These are phyloP conservation scores for Salix koriyanagi DNA, from an alignment of 345 rosid genomes.

Conservation along the genomic window DNA sequence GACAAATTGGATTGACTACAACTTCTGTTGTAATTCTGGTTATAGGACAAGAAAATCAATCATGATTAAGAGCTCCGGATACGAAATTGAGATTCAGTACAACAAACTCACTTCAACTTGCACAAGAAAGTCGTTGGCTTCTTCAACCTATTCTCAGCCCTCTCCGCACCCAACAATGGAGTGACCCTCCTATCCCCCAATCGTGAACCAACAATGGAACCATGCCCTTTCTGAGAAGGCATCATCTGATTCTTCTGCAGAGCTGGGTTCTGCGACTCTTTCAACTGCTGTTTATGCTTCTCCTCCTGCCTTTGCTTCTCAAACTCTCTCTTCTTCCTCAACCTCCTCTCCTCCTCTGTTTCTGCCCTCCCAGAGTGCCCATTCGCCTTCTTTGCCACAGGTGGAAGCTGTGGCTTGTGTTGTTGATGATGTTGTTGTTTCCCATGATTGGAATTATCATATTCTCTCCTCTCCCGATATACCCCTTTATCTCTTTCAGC, in stretches of 20 bases:
- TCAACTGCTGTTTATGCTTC: constrained; percentile 56
- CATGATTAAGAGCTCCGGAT: neutral
- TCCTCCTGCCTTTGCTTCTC: constrained; percentile 84
- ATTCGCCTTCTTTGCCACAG: constrained; percentile 40
- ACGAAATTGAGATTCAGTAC: neutral
- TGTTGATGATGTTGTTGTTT: constrained; percentile 35
- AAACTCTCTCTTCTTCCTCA: constrained; percentile 82
- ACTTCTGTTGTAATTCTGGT: neutral
- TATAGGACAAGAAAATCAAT: neutral
- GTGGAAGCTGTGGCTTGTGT: constrained; percentile 42
- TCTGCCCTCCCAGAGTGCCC: constrained; percentile 52
- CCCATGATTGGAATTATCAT: constrained; percentile 36
- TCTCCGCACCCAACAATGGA: constrained; percentile 64
- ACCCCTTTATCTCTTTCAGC: constrained; percentile 38
- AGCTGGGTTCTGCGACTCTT: constrained; percentile 52
- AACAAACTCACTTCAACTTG: constrained; percentile 84
- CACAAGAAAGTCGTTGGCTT: constrained; percentile 98
- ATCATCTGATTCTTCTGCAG: constrained; percentile 52
- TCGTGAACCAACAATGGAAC: constrained; percentile 64
- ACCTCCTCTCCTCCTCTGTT: constrained; percentile 89
- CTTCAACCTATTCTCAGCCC: constrained; percentile 87
- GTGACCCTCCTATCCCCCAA: constrained; percentile 78
- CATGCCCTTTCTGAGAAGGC: constrained; percentile 63
- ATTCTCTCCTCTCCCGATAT: constrained; percentile 47
- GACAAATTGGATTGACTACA: neutral